Conservation (phyloP, 148 eudicot species). For the Arbutus unedo region DNA sequence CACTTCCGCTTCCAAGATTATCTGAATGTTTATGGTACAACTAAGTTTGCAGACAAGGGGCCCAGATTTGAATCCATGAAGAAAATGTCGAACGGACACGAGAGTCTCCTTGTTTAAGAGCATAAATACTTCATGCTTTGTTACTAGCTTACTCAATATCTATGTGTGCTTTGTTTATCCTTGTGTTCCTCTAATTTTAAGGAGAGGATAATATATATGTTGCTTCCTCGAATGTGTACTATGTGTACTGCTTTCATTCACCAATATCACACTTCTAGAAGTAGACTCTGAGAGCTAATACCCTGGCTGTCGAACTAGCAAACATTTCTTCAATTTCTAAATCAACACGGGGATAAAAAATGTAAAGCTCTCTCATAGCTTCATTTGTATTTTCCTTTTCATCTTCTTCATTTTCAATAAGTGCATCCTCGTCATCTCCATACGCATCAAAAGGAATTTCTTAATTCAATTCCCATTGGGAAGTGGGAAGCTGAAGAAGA, state of each 20-base stretch:
- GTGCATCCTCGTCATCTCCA: slow-evolving; percentile 14
- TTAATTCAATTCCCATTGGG: slow-evolving; percentile 25
- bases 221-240: slow-evolving; percentile 26
- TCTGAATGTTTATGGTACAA: slow-evolving; percentile 50
- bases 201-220: slow-evolving; percentile 25
- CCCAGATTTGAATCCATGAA: slow-evolving; percentile 63
- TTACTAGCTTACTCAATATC: slow-evolving; percentile 4
- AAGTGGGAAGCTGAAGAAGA: slow-evolving; percentile 48
- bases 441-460: slow-evolving; percentile 13
- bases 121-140: not conserved
- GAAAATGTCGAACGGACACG: slow-evolving; percentile 29
- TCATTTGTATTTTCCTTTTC: slow-evolving; percentile 14
- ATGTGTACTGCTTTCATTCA: slow-evolving; percentile 39
- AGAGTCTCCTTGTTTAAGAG: slow-evolving; percentile 13
- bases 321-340: slow-evolving; percentile 32
- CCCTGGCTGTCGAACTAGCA: slow-evolving; percentile 23
- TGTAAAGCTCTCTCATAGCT: slow-evolving; percentile 4
- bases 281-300: slow-evolving; percentile 25
- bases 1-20: slow-evolving; percentile 55
- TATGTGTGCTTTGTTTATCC: slow-evolving; percentile 4
- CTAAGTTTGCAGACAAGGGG: slow-evolving; percentile 70
- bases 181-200: slow-evolving; percentile 1
- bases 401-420: slow-evolving; percentile 21
- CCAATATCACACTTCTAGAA: slow-evolving; percentile 28
- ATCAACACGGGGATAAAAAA: slow-evolving; percentile 14